Evolutionary conservation across 129 eudicot genomes (phyloP).

Genomic region (Saussurea involucrata): DNA sequence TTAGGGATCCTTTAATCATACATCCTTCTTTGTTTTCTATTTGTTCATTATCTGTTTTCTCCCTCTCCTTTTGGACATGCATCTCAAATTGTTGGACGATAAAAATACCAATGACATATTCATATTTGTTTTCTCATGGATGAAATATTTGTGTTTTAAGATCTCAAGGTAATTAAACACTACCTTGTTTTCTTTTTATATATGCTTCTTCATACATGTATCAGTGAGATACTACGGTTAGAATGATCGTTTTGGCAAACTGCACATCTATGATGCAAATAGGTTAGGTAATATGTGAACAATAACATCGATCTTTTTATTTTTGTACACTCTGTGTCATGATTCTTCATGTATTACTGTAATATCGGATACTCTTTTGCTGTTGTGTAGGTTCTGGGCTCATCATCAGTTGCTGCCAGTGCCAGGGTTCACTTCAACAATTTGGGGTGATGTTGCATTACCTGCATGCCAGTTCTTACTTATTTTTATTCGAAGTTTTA

Average conservation of each 20-base stretch:
- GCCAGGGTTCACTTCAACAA: not conserved
- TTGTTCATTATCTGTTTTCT: not conserved
- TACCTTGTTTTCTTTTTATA: not conserved
- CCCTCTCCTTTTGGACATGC: not conserved
- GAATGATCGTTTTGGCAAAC: not conserved
- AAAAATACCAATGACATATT: not conserved
- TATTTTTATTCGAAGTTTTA: not conserved
- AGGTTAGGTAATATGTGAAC: too few species aligned
- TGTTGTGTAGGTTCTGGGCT: slow-evolving; percentile 17
- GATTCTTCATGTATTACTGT: not conserved
- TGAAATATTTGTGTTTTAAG: not conserved
- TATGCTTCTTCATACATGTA: not conserved
- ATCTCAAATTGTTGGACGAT: not conserved
- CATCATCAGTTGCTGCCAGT: not conserved
- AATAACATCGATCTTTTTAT: too few species aligned
- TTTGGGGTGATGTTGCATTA: slow-evolving; percentile 18
- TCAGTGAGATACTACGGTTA: not conserved
- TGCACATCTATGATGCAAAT: not conserved
- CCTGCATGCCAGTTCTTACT: slow-evolving; percentile 10
- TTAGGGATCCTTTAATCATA: not conserved
- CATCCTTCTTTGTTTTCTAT: not conserved
- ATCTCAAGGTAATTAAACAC: not conserved
- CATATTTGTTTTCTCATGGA: not conserved
- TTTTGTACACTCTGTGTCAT: not conserved
- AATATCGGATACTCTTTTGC: not conserved